A percentile compares a stretch with the other conserved stretches of the same genome.
phyloP scores from a whole-genome alignment of 176 grass and related monocot species.

The Musa beccarii region DNA sequence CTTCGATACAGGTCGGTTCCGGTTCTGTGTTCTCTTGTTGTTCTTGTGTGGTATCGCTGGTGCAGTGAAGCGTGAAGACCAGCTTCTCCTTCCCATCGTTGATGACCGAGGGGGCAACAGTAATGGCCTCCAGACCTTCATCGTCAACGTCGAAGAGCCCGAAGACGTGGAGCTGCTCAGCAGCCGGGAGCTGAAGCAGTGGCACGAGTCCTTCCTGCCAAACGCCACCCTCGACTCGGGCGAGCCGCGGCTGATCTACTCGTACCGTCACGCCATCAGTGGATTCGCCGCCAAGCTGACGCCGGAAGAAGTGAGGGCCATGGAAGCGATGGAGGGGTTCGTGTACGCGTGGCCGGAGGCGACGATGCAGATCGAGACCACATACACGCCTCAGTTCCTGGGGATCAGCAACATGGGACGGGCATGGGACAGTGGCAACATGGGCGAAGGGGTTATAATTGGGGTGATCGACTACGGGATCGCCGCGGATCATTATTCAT shows the following conservation, averaged over 20 bases:
- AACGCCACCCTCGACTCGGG: conserved; percentile 12
- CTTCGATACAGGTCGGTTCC: too few species aligned
- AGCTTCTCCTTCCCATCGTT: too few species aligned
- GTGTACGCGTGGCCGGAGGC: conserved; percentile 46
- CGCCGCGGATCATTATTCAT: conserved; percentile 62
- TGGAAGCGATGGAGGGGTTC: conserved; percentile 41
- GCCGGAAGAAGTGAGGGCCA: conserved; percentile 38
- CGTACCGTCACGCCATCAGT: neutral
- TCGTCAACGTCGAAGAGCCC: conserved; percentile 48
- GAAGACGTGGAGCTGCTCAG: neutral
- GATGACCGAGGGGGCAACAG: neutral
- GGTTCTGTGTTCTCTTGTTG: too few species aligned
- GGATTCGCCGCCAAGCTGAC: conserved; percentile 80
- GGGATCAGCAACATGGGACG: conserved; percentile 44
- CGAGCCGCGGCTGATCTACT: neutral
- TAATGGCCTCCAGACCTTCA: conserved; percentile 35
- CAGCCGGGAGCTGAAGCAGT: conserved; percentile 19
- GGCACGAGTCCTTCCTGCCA: conserved; percentile 69
- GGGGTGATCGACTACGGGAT: conserved; percentile 72
- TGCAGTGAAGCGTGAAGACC: too few species aligned
- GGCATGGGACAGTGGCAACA: neutral
- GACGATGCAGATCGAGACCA: conserved; percentile 56
- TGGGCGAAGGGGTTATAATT: conserved; percentile 42
- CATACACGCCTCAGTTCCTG: conserved; percentile 66
- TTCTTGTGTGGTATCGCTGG: too few species aligned